Evolutionary conservation across 306 rosid species (phyloP), one percentile per base, ranked within the genome.

Genomic region (Cicer chorassanicum): DNA sequence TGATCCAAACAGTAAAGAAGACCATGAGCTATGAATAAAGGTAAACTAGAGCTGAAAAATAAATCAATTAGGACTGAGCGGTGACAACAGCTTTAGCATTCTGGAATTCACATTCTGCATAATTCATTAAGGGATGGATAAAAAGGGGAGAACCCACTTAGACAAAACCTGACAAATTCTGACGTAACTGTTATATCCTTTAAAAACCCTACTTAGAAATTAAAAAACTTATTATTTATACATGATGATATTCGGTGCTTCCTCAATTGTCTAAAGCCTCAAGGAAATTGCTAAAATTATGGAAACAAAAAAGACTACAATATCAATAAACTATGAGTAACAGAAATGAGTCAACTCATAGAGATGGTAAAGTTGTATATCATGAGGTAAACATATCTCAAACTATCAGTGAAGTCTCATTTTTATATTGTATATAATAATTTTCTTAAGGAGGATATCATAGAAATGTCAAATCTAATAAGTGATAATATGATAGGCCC

Each of bases 401-500:
- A 57, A 68, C 54, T 51, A 64, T 53, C 54, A 36, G 24, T 9
- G 57, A 61, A 46, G 40, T 10, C 65, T 55, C 39, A 16, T 7
- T 3, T 49, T 63, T 48, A 15, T 63, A 50, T 50, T 74, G 63
- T 74, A 9, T 62, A 48, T 49, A 62, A 62, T 74, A 62, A 62
- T 74, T 48, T 63, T 44, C 38, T 29, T 29, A 36, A 59, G 36
- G 43, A 3, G 4, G 49, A 51, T 21, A 64, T 34, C 46, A 39
- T 70, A 8, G 1, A 69, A 49, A 15, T 29, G 24, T 42, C 48
- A 38, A n/a, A 76, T 42, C 13, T 41, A 29, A 14, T 8, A 19
- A 55, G 36, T 65, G 73, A 66, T 5, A 56, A 77, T 57, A 29
- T 29, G 5, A 29, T 29, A 29, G 36, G 1, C 36, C 36, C 36